These are phyloP conservation scores for Neospermospora avenae DNA, from an alignment of 2,329 filamentous ascomycete species.

Conservation along the genomic window DNA sequence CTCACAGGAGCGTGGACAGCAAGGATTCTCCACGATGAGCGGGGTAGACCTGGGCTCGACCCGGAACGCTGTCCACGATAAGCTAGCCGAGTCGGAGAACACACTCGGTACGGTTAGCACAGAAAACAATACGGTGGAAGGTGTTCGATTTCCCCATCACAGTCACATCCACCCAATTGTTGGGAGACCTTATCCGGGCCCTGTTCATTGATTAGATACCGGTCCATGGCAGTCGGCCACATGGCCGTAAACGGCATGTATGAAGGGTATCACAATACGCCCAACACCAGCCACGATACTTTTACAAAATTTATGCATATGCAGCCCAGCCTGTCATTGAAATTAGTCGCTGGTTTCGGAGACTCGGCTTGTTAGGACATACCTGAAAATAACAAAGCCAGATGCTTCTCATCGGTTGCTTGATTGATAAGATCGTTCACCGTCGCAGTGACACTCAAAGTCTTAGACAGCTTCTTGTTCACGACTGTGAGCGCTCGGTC, in stretches of 20 bases:
- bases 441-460: conserved; percentile 87
- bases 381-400: conserved; percentile 81
- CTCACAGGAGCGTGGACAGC: neutral
- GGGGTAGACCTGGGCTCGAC: neutral
- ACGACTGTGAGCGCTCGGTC: conserved; percentile 90
- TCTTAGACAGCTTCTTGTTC: conserved; percentile 92
- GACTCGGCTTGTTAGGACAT: conserved; percentile 7
- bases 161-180: neutral
- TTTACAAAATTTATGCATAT: conserved; percentile 38
- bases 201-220: neutral
- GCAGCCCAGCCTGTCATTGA: conserved; percentile 46
- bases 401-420: conserved; percentile 86
- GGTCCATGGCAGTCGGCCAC: neutral
- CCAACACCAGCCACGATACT: neutral
- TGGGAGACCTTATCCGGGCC: neutral
- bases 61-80: neutral
- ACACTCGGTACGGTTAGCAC: conserved; percentile 1
- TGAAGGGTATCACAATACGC: conserved; percentile 3
- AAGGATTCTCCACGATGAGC: neutral
- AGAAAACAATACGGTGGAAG: no score
- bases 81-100: neutral
- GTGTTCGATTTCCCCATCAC: neutral
- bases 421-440: conserved; percentile 97
- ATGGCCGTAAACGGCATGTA: neutral
- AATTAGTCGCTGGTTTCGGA: conserved; percentile 10